Evolutionary conservation across 1,284 basidiomycete genomes (phyloP).

Genomic region (Sporisorium iseilematis-ciliati): DNA sequence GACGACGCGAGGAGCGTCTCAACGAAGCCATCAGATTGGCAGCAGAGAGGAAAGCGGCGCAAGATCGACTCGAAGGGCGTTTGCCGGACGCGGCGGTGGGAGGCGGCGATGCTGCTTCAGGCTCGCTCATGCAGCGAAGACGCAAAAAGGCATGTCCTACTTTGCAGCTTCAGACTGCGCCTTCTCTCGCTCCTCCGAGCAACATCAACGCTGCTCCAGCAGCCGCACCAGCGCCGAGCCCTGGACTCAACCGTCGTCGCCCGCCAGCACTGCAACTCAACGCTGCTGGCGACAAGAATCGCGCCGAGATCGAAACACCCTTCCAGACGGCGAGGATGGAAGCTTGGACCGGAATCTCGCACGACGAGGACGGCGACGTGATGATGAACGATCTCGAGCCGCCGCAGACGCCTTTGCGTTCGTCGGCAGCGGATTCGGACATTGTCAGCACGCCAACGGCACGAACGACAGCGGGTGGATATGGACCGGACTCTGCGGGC

Average conservation of each 20-base stretch:
- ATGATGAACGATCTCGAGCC: constrained; percentile 39
- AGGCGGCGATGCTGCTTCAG: constrained; percentile 12
- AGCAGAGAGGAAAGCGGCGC: constrained; percentile 42
- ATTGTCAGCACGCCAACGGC: constrained; percentile 44
- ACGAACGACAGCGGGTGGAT: constrained; percentile 11
- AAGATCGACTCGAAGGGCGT: constrained; percentile 43
- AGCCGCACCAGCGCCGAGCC: constrained; percentile 21
- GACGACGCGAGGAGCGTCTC: constrained; percentile 45
- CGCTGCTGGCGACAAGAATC: not conserved
- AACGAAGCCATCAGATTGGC: constrained; percentile 40
- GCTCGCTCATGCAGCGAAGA: constrained; percentile 47
- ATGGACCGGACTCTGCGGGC: constrained; percentile 3
- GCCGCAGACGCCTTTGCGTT: constrained; percentile 41
- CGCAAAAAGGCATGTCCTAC: constrained; percentile 42
- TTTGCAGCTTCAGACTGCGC: constrained; percentile 34
- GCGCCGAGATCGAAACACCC: constrained; percentile 30
- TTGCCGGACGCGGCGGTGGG: constrained; percentile 11
- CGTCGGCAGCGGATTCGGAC: constrained; percentile 28
- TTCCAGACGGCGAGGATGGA: constrained; percentile 42
- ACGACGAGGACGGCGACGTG: constrained; percentile 34
- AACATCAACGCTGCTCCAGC: not conserved
- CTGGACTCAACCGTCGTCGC: constrained; percentile 32
- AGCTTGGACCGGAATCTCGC: constrained; percentile 12
- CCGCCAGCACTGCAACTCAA: constrained; percentile 44
- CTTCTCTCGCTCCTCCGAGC: not conserved